Base-by-base conservation (phyloP, 345 rosid genomes). In the Ceriops decandra region DNA sequence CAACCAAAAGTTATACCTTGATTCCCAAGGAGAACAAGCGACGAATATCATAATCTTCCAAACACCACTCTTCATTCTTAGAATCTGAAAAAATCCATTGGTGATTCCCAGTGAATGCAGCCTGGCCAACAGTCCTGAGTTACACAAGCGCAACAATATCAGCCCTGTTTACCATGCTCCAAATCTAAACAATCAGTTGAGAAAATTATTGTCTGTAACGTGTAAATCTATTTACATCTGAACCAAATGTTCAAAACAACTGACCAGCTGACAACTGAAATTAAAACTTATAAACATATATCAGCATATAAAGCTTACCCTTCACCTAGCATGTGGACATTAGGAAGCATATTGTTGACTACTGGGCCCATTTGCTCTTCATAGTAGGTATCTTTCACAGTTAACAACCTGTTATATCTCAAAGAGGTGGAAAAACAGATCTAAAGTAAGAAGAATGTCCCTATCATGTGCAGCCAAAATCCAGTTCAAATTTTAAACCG, bases 251-350 rank as follows among this genome's bases (percentile, higher is more conserved):
- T 42, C 49, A 42, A 42, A 42, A 42, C 49, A 42, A 42, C 15
- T 13, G 17, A 3, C 49, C 16, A 42, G 49, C 19, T 42, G 3
- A 42, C 49, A 13, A 42, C 49, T 17, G 5, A 42, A 42, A 42
- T 42, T 42, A 42, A 42, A 42, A 42, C 30, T 24, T 24, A 0
- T 24, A 24, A 24, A 28, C 2, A 38, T 8, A 8, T 10, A 54
- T 54, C 59, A 58, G 20, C 51, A 17, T 7, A 22, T 42, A 31
- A 47, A 66, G 80, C 89, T 66, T 88, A 93, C 97, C 97, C 96
- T 84, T 89, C 91, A 66, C 97, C 92, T 13, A 88, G 75, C 67
- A 85, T 75, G 62, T 84, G 97, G 79, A 79, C 81, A 66, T 85
- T 82, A 21, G 63, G 80, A 82, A 81, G 83, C 87, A 88, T 77